Evolutionary conservation across 169 alveolate species (phyloP), one percentile per base, ranked within the genome.

Genomic region (Miamiensis avidus): DNA sequence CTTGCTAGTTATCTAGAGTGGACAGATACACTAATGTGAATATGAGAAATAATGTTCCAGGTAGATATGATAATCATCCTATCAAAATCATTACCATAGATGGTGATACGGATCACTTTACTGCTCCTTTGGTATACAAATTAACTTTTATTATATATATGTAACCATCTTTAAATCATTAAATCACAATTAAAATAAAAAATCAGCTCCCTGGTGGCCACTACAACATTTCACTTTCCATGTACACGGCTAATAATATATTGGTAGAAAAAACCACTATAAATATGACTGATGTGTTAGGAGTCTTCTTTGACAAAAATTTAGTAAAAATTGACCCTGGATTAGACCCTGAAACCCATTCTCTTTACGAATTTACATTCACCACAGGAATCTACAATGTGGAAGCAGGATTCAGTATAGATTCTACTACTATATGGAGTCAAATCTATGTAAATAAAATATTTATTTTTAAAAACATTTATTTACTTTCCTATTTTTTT

Each of bases 161-260:
- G n/a, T n/a, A n/a, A n/a, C n/a, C n/a, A n/a, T n/a, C n/a, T n/a
- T n/a, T n/a, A n/a, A n/a, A n/a, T n/a, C n/a, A n/a, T n/a, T n/a
- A n/a, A n/a, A n/a, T n/a, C n/a, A n/a, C n/a, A n/a, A n/a, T n/a
- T n/a, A n/a, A n/a, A n/a, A n/a, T n/a, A n/a, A n/a, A n/a, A n/a
- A n/a, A n/a, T n/a, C n/a, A 20, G 25, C 33, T 79, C 29, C 84
- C 84, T 25, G 84, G 84, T n/a, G 76, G 64, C 20, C 29, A 29
- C 15, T 79, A 79, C 15, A 79, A 79, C 49, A 79, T 79, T 20
- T 49, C 76, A 25, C 30, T 74, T 27, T 49, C 74, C 6, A 20
- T 79, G 1, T 79, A 49, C 25, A 49, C 84, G 0, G 25, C 29
- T 0, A 27, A 34, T 26, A n/a, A 1, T 34, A n/a, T n/a, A n/a